phyloP scores from a whole-genome alignment of 2,329 filamentous ascomycete genomes.

The Exophiala phaeomuriformis region DNA sequence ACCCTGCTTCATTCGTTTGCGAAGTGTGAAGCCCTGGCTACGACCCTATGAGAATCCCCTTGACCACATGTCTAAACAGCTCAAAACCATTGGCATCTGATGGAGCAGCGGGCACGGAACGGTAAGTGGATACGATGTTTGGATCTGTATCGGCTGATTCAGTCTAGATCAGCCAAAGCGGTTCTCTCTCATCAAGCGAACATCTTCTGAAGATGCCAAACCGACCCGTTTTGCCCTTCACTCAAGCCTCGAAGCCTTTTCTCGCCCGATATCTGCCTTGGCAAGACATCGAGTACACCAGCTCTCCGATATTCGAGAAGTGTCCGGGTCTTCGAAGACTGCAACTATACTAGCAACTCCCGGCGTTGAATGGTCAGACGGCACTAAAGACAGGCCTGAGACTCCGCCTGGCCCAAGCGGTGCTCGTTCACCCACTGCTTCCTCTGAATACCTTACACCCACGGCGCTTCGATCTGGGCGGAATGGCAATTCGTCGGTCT shows the following conservation, averaged over 20 bases:
- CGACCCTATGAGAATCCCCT: not conserved
- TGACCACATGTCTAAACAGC: conserved; percentile 3
- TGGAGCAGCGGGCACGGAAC: conserved; percentile 13
- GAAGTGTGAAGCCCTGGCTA: not conserved
- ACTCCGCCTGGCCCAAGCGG: conserved; percentile 7
- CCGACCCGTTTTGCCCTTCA: conserved; percentile 9
- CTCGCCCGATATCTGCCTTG: conserved; percentile 19
- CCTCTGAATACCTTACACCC: conserved; percentile 19
- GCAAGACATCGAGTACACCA: conserved; percentile 20
- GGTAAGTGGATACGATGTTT: conserved; percentile 2
- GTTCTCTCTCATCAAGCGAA: conserved; percentile 14
- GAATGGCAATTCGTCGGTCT: conserved; percentile 1
- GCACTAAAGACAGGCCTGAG: conserved; percentile 11
- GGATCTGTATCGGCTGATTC: not conserved
- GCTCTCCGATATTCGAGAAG: conserved; percentile 25
- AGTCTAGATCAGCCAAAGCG: conserved; percentile 10
- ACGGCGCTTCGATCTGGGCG: conserved; percentile 6
- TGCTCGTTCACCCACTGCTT: conserved; percentile 17
- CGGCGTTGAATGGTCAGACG: conserved; percentile 11
- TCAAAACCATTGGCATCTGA: not conserved
- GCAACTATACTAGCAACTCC: not conserved
- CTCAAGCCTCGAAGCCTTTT: conserved; percentile 15
- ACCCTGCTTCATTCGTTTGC: not conserved
- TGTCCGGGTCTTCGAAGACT: conserved; percentile 19
- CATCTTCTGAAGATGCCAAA: conserved; percentile 16